Evolutionary conservation across 345 rosid species (phyloP), one percentile per base, ranked within the genome.

Genomic region (Rubroshorea leprosula): DNA sequence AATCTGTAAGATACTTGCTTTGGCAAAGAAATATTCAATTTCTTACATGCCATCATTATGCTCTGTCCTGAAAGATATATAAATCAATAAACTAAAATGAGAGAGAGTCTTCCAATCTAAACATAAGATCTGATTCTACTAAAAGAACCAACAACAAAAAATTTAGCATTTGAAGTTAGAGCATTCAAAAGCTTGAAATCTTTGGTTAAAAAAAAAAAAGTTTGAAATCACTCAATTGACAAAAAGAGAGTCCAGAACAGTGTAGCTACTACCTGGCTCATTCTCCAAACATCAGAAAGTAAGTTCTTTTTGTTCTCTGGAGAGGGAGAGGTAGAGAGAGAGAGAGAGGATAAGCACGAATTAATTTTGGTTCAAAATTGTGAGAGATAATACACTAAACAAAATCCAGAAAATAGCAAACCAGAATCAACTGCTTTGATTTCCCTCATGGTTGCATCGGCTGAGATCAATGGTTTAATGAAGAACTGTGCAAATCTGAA

Each of bases 391-490:
- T 5, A 17, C 16, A 27, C 31, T 41, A 23, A 51, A 53, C 23
- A n/a, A 58, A 23, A 50, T 39, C 19, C 46, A 48, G 23, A n/a
- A 58, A 44, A 64, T 4, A 35, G 26, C 77, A n/a, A 62, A 92
- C 96, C 98, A 76, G 96, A 92, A 74, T 89, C 98, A 60, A 92
- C 95, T 5, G 95, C 95, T 72, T 84, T 92, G 23, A 89, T 86
- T 69, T 92, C 96, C 76, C 98, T 84, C 52, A 21, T 81, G 20
- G 96, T 89, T 45, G 98, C 98, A 58, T 92, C 98, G 57, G 89
- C 85, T 9, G 96, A 83, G 89, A 92, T 86, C 72, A 92, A 74
- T 44, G 96, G 98, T 58, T 83, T 86, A 49, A 89, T 76, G 69
- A 92, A 92, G 78, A 92, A 89, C 64, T 89, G 96, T 0, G 90